Percentiles rank a stretch among this genome's conserved stretches.
Evolutionary conservation across 2,329 filamentous ascomycete genomes (phyloP).

Genomic region (Colletotrichum sp.): DNA sequence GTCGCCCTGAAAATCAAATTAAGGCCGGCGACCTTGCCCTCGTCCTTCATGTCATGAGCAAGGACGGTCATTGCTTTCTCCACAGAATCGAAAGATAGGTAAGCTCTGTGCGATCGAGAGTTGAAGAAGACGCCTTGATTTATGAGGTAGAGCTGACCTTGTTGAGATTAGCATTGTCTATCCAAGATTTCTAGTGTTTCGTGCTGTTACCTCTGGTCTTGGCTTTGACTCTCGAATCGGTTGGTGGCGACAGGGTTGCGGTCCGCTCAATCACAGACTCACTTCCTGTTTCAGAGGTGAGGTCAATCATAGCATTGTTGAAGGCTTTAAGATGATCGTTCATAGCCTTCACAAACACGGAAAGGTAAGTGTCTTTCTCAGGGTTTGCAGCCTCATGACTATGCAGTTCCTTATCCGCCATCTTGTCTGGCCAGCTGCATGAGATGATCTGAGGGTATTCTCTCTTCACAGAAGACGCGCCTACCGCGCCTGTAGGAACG

Average conservation of each 20-base stretch:
- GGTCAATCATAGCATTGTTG: background rate
- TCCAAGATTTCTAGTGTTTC: too few species aligned
- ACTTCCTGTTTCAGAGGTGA: background rate
- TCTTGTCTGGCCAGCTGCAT: background rate
- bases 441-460: constrained; percentile 2
- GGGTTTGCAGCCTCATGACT: background rate
- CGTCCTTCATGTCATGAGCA: background rate
- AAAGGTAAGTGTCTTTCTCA: background rate
- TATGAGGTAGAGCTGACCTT: background rate
- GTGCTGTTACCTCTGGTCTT: background rate
- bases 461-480: background rate
- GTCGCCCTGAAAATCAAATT: background rate
- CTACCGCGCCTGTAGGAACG: background rate
- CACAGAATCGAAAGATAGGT: background rate
- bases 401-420: background rate
- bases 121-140: background rate
- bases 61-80: background rate
- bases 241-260: background rate
- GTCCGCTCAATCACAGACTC: background rate
- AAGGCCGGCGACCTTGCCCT: background rate
- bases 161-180: fast-evolving
- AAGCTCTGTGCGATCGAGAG: background rate
- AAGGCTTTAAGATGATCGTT: background rate
- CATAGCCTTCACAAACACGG: background rate
- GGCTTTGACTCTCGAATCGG: background rate